Evolutionary conservation across 2,329 filamentous ascomycete species (phyloP).

Genomic region (Penicillium italicum): DNA sequence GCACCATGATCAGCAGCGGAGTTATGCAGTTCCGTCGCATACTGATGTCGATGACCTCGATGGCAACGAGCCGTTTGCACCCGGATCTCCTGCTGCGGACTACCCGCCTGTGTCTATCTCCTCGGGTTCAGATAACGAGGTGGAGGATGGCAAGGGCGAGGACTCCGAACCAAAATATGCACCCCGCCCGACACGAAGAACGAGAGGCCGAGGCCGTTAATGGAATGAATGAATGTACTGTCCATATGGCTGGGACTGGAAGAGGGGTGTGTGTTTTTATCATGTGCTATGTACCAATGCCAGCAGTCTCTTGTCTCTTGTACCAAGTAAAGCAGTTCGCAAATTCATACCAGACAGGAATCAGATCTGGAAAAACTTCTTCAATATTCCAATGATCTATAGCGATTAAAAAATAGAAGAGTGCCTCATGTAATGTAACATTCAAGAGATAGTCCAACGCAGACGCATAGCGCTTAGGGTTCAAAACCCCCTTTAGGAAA

Average conservation of each 20-base stretch:
- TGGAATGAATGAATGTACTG: neutral
- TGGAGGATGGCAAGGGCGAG: constrained; percentile 6
- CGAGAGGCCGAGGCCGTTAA: constrained; percentile 19
- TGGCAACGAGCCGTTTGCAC: constrained; percentile 4
- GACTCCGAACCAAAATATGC: constrained; percentile 19
- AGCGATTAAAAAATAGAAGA: neutral
- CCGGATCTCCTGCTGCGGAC: neutral
- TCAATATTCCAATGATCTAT: neutral
- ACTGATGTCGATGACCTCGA: neutral
- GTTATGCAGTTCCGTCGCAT: neutral
- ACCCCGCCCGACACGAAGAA: constrained; percentile 22
- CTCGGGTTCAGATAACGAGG: constrained; percentile 9
- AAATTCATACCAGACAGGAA: neutral
- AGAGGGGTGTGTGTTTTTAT: neutral
- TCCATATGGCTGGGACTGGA: neutral
- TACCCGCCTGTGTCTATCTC: constrained; percentile 14
- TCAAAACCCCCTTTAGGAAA: no score
- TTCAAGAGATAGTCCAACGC: no score
- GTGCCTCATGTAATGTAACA: no score
- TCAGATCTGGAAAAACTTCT: neutral
- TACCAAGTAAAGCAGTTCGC: neutral
- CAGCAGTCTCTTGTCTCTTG: neutral
- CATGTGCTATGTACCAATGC: neutral
- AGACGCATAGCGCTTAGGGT: no score
- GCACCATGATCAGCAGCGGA: constrained; percentile 12